Evolutionary conservation across 2,329 filamentous ascomycete species (phyloP), one percentile per base, ranked within the genome.

Genomic region (Diaporthe amygdali): DNA sequence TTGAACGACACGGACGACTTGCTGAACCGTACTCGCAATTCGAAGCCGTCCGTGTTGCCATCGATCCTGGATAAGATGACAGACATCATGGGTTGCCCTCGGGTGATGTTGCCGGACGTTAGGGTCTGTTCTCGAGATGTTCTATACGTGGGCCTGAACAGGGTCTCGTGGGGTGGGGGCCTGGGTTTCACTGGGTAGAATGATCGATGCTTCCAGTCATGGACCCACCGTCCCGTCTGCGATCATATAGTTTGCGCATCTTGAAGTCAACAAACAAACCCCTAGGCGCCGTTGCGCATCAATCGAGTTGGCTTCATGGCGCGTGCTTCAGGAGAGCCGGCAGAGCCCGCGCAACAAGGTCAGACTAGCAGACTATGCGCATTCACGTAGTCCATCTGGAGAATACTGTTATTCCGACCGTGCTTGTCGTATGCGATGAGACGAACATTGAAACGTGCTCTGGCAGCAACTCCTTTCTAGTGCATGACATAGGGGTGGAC

Each of bases 371-470:
- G 37, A 7, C 56, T 30, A 61, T 27, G 37, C 37, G 37, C 37
- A 30, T 59, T 59, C 55, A 6, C 8, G 37, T 30, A 9, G 8
- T 7, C 39, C 27, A 15, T 63, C 9, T 34, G 20, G 12, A 47
- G 15, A 12, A 34, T 46, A n/a, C 37, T 37, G 20, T 34, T 44
- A 27, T 46, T 63, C 34, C 25, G 27, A 63, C 22, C 4, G 59
- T 63, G 59, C 41, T 32, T 47, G 44, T 64, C 14, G 44, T 37
- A 27, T 27, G 54, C 52, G 63, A 69, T 69, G 67, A 69, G 67
- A 69, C 67, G 67, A 39, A 59, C 67, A 51, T 69, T 69, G 67
- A 69, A 69, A 69, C 67, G 67, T 52, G 54, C 32, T 46, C 30
- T 61, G 41, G 46, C 27, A 47, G 32, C 39, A 27, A 56, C 51